Evolutionary conservation across 78 protist species (phyloP).

Genomic region (Dictyostelium capitatum): DNA sequence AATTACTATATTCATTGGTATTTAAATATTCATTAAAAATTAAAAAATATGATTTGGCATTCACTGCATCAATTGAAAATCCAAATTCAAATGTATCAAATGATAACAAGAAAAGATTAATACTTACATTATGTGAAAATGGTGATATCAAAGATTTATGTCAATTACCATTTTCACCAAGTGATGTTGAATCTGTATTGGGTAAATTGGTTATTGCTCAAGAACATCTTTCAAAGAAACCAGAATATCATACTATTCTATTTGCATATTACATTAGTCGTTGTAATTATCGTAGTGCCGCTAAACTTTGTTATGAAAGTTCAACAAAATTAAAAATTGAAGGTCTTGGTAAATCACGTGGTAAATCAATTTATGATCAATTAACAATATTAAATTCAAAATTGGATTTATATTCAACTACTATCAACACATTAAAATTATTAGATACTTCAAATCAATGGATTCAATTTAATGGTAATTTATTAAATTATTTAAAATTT

Average conservation of each 20-base stretch:
- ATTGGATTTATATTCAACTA: constrained; percentile 27
- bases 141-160: neutral
- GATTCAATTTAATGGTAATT: constrained; percentile 20
- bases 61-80: constrained; percentile 8
- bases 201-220: constrained; percentile 20
- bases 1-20: neutral
- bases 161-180: constrained; percentile 40
- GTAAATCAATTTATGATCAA: constrained; percentile 27
- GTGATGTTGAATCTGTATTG: constrained; percentile 6
- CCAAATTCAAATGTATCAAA: constrained; percentile 11
- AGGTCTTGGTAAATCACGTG: neutral
- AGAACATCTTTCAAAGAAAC: constrained; percentile 28
- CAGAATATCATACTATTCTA: constrained; percentile 64
- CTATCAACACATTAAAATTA: constrained; percentile 33
- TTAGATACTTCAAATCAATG: constrained; percentile 14
- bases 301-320: constrained; percentile 39
- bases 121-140: constrained; percentile 21
- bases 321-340: constrained; percentile 33
- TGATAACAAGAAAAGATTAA: constrained; percentile 9
- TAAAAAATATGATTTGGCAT: constrained; percentile 31
- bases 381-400: neutral
- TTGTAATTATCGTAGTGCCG: constrained; percentile 61
- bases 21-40: constrained; percentile 45
- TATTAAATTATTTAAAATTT: neutral
- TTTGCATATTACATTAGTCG: constrained; percentile 62